Percentiles rank a stretch among this genome's conserved stretches.
These are phyloP conservation scores for Trypanosoma platydactyli DNA, from an alignment of 208 protist species.

Conservation along the genomic window DNA sequence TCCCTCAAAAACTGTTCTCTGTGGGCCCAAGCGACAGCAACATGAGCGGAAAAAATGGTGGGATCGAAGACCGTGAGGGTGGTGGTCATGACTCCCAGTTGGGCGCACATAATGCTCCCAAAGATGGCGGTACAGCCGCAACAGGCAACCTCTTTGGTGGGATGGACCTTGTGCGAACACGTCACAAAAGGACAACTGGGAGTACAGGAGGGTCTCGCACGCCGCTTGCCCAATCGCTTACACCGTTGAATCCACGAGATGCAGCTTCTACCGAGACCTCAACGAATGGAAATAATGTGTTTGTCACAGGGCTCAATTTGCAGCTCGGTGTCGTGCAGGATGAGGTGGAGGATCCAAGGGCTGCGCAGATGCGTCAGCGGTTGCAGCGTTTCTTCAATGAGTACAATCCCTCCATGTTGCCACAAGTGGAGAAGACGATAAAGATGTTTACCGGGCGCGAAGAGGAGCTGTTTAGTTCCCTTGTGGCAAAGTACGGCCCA, in stretches of 20 bases:
- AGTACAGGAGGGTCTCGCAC: constrained; percentile 20
- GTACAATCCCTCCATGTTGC: constrained; percentile 44
- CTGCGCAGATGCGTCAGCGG: constrained; percentile 20
- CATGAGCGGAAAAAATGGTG: no score
- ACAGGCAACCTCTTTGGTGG: constrained; percentile 19
- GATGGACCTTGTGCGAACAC: constrained; percentile 25
- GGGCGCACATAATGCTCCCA: not conserved
- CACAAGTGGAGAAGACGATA: constrained; percentile 38
- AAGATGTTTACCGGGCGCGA: constrained; percentile 34
- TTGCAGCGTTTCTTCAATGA: constrained; percentile 46
- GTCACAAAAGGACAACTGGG: constrained; percentile 7
- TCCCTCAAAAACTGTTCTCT: no score
- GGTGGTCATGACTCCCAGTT: not conserved
- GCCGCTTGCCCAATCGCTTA: constrained; percentile 9
- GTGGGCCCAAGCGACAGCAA: no score
- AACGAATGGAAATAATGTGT: not conserved
- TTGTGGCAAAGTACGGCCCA: constrained; percentile 45
- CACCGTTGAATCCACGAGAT: not conserved
- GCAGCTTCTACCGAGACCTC: not conserved
- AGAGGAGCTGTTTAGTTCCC: constrained; percentile 42
- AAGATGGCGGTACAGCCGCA: not conserved
- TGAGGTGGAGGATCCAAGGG: constrained; percentile 23
- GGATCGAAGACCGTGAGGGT: no score
- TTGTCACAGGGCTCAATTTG: constrained; percentile 25
- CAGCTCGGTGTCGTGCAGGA: constrained; percentile 1